These are phyloP conservation scores for Sequoia sempervirens DNA, from an alignment of 75 land plant species.

Conservation along the genomic window DNA sequence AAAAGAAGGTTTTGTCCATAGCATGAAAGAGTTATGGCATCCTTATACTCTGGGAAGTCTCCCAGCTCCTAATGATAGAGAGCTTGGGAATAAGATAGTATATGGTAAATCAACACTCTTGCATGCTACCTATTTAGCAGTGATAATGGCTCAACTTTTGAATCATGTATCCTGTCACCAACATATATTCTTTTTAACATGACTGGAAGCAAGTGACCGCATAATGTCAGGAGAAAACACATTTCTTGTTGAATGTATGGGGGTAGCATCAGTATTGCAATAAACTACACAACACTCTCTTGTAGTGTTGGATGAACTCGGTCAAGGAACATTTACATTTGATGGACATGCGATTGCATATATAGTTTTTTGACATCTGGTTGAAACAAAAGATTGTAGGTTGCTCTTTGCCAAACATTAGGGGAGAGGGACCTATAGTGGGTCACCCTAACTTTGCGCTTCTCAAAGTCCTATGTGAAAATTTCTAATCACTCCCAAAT, in stretches of 20 bases:
- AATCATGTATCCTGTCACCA: conserved; percentile 61
- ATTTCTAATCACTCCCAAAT: too few relatives aligned
- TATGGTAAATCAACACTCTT: conserved; percentile 78
- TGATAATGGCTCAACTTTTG: conserved; percentile 65
- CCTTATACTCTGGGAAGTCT: conserved; percentile 69
- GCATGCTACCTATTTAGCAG: conserved; percentile 72
- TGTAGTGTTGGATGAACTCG: conserved; percentile 93
- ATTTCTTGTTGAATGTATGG: conserved; percentile 78
- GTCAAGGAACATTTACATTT: conserved; percentile 89
- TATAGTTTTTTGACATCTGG: conserved; percentile 87
- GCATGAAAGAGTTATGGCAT: conserved; percentile 89
- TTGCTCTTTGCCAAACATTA: conserved; percentile 93
- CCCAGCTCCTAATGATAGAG: conserved; percentile 67
- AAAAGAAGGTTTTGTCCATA: conserved; percentile 38
- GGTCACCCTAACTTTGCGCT: too few relatives aligned
- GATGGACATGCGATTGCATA: conserved; percentile 98
- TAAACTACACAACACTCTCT: conserved; percentile 79
- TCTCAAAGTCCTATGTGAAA: too few relatives aligned
- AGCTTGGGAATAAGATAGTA: conserved; percentile 45
- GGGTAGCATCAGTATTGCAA: conserved; percentile 79
- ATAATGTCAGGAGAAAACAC: conserved; percentile 97
- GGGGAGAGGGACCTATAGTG: too few relatives aligned
- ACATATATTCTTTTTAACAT: conserved; percentile 76
- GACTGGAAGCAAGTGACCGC: conserved; percentile 91
- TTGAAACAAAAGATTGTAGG: conserved; percentile 75